A percentile compares a stretch with the other conserved stretches of the same genome.
Evolutionary conservation across 129 eudicot species (phyloP).

Genomic region (Daucus carota): DH1_v3.0 NC_030381.2:53991501-53992000

Average conservation of each 20-base stretch:
- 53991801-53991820: not conserved
- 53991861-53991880: not conserved
- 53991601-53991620: conserved; percentile 57
- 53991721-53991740: conserved; percentile 67
- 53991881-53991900: not conserved
- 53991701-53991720: conserved; percentile 75
- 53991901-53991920: not conserved
- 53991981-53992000: not conserved
- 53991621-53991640: conserved; percentile 73
- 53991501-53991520: not conserved
- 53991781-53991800: not conserved
- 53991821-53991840: not conserved
- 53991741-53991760: conserved; percentile 83
- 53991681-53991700: conserved; percentile 76
- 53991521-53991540: not conserved
- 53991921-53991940: not conserved
- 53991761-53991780: conserved; percentile 77
- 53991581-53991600: conserved; percentile 3
- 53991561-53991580: not conserved
- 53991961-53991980: not conserved
- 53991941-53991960: not conserved
- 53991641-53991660: conserved; percentile 88
- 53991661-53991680: conserved; percentile 86
- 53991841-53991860: not conserved
- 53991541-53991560: not conserved